Evolutionary conservation across 306 rosid genomes (phyloP).

Genomic region (Argentina anserina): DNA sequence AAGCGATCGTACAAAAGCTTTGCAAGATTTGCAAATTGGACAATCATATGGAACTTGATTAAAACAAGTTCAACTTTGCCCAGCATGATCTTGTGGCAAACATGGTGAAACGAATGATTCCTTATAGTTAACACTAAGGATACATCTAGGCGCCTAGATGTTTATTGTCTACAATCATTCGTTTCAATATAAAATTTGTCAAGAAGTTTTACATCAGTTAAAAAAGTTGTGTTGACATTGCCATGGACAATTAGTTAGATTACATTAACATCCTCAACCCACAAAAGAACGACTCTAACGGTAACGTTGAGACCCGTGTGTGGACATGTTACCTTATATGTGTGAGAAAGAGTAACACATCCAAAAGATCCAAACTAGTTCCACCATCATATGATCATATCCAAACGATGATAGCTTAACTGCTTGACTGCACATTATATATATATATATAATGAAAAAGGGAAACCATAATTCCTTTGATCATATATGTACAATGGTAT

Average conservation of each 20-base stretch:
- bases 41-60: no score
- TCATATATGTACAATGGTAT: conserved; percentile 83
- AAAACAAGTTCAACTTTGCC: no score
- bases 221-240: no score
- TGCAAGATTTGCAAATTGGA: no score
- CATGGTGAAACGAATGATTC: neutral
- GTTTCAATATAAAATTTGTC: no score
- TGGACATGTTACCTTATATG: conserved; percentile 38
- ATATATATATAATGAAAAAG: neutral
- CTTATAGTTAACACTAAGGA: no score
- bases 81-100: neutral
- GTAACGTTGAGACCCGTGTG: conserved; percentile 33
- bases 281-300: conserved; percentile 23
- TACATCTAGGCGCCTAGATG: no score
- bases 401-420: no score
- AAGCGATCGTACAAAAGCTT: conserved; percentile 3
- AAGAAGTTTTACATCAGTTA: no score
- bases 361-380: conserved; percentile 35
- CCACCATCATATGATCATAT: no score
- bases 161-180: no score
- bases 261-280: conserved; percentile 30
- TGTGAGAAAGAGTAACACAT: conserved; percentile 32
- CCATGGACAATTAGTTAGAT: conserved; percentile 24
- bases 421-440: conserved; percentile 22
- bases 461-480: conserved; percentile 12